Evolutionary conservation across 1,284 basidiomycete genomes (phyloP).

Genomic region (Ceratobasidium sp.): DNA sequence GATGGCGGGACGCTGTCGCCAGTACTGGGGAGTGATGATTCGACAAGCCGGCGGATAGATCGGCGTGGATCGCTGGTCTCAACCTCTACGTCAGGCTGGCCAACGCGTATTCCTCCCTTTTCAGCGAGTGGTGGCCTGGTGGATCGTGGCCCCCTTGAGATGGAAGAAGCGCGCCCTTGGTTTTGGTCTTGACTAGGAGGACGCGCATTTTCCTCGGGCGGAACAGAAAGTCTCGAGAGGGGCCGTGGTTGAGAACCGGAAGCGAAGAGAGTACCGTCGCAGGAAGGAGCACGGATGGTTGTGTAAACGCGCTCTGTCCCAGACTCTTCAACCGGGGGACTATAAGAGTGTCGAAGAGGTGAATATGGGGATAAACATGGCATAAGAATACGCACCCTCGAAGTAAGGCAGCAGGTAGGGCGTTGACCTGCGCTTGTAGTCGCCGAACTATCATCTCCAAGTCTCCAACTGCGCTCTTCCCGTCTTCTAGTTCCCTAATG

Average conservation of each 20-base stretch:
- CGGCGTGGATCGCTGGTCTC: conserved; percentile 26
- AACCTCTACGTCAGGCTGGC: conserved; percentile 30
- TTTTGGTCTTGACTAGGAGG: conserved; percentile 28
- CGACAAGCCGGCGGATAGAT: conserved; percentile 28
- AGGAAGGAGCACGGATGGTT: conserved; percentile 23
- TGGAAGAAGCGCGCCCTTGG: conserved; percentile 23
- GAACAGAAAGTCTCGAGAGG: conserved; percentile 28
- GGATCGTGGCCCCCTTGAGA: conserved; percentile 17
- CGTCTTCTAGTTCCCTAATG: conserved; percentile 21
- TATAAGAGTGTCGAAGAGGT: neutral
- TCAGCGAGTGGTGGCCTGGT: conserved; percentile 31
- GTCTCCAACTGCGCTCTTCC: conserved; percentile 23
- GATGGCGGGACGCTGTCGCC: conserved; percentile 10
- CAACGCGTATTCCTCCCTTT: conserved; percentile 28
- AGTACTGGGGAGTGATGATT: conserved; percentile 5
- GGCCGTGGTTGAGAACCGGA: conserved; percentile 16
- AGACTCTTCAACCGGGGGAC: conserved; percentile 4
- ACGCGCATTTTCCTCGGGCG: conserved; percentile 20
- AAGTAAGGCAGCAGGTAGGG: neutral
- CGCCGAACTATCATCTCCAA: conserved; percentile 13
- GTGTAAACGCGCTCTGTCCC: conserved; percentile 27
- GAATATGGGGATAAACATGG: neutral
- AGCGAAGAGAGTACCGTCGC: neutral
- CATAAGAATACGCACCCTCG: neutral
- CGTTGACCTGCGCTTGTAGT: conserved; percentile 35